Base-by-base conservation (phyloP, 148 eudicot species). In the Spergularia bocconei region DNA sequence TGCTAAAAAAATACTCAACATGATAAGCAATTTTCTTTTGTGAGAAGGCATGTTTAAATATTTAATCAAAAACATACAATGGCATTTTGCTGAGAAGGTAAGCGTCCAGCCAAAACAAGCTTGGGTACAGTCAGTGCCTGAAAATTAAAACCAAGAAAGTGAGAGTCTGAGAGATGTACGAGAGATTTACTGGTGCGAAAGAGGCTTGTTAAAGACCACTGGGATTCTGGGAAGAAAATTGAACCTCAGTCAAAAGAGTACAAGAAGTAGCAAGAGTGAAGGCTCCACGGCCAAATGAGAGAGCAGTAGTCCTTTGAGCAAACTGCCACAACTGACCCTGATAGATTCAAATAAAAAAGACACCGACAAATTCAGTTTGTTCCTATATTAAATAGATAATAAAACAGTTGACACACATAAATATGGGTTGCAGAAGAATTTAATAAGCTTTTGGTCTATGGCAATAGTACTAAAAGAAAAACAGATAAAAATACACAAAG, bases 51-150 rank as follows among this genome's bases (percentile, higher is more conserved):
- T 14, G 17, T 11, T 7, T 14, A 61, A 61, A 29, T 29, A 29
- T 29, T 29, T 29, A 0, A 74, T 53, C 21, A 44, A 19, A 64
- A 68, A 69, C 97, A 72, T 87, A 95, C 99, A 47, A 85, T 92
- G 66, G 98, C 99, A 86, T 95, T 92, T 87, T 91, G 96, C 82
- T 95, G 99, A 70, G 98, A 89, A 75, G 94, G 97, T 85, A 95
- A 86, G 77, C 91, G 91, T 72, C 99, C 99, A 61, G 99, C 97
- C 84, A 95, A 86, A 75, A 92, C 88, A 77, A 95, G 96, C 83
- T 91, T 92, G 13, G 99, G 99, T 55, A 91, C 97, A 13, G 89
- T 80, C 66, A 95, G 92, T 63, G 96, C 98, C 99, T 95, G 83
- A 80, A 83, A 74, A 75, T 67, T 5, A 64, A 56, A 74, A 63